Base-by-base conservation (phyloP, 345 rosid genomes). In the Rhodamnia rubescens region DNA sequence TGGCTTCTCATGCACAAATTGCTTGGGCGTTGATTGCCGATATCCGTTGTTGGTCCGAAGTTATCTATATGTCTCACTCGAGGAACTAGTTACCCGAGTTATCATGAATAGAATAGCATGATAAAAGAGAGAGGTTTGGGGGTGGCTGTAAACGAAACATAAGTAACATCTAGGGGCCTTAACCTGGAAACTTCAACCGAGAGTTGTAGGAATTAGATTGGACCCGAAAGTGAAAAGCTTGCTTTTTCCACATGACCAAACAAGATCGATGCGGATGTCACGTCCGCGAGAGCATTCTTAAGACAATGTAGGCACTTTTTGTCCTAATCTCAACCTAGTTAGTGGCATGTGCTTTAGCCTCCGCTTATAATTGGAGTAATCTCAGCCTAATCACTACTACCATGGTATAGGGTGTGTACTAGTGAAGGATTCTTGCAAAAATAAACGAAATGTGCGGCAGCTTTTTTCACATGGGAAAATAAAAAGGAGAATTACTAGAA, bases 11-110 rank as follows among this genome's bases (percentile, higher is more conserved):
- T 29, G 44, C 11, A 16, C 12, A 64, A 64, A 64, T 15, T 64
- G 44, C 2, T 64, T 64, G 11, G 11, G 6, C 5, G 29, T 32
- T 64, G 44, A 32, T 32, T 36, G 2, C 0, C 0, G 0, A 32
- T 32, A 64, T 8, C 44, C 32, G 0, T 64, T 16, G 5, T 8
- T 64, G 44, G 22, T 32, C 18, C 32, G 24, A 32, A 18, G 13
- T 69, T 24, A 69, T 69, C 3, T 16, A 5, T 21, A 32, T 36
- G 2, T 64, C 78, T 32, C 24, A 32, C 11, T 7, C 8, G 24
- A 18, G 24, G 47, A 5, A 69, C 6, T 16, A 0, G 7, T 8
- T 69, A 8, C 24, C 6, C 7, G 12, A 69, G 44, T 32, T 69
- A 64, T 8, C 74, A 13, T n/a, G 36, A 64, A 15, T 15, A 20